phyloP scores from a whole-genome alignment of 176 grass and related monocot genomes.

The Eleusine indica region DNA sequence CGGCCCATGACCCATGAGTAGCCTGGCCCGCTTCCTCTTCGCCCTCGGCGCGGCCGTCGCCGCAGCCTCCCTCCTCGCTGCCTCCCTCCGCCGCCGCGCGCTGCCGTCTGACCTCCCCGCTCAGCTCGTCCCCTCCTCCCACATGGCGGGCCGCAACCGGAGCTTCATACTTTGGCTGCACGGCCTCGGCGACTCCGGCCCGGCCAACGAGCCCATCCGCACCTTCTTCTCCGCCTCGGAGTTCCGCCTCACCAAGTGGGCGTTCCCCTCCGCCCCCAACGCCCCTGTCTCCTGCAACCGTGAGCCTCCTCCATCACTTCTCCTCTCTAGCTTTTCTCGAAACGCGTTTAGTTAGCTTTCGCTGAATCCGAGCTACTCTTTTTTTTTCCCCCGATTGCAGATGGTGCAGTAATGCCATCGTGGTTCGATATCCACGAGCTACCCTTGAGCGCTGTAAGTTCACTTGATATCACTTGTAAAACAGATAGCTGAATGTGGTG shows the following conservation, averaged over 20 bases:
- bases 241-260: constrained; percentile 80
- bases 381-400: constrained; percentile 20
- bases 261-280: constrained; percentile 71
- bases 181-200: constrained; percentile 89
- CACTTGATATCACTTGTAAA: background rate
- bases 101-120: constrained; percentile 16
- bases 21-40: constrained; percentile 43
- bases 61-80: constrained; percentile 53
- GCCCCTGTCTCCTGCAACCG: constrained; percentile 81
- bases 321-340: background rate
- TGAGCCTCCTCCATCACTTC: background rate
- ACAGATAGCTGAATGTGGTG: background rate
- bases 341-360: background rate
- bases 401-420: constrained; percentile 81
- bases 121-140: background rate
- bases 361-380: background rate
- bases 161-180: constrained; percentile 94
- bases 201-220: constrained; percentile 87
- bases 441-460: constrained; percentile 69
- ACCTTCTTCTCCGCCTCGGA: constrained; percentile 71
- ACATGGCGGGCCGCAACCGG: constrained; percentile 48
- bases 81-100: constrained; percentile 37
- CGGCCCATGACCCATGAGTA: constrained; percentile 50
- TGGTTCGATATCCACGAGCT: constrained; percentile 96
- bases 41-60: constrained; percentile 50